Evolutionary conservation across 306 rosid genomes (phyloP).

Genomic region (Luffa acutangula): DNA sequence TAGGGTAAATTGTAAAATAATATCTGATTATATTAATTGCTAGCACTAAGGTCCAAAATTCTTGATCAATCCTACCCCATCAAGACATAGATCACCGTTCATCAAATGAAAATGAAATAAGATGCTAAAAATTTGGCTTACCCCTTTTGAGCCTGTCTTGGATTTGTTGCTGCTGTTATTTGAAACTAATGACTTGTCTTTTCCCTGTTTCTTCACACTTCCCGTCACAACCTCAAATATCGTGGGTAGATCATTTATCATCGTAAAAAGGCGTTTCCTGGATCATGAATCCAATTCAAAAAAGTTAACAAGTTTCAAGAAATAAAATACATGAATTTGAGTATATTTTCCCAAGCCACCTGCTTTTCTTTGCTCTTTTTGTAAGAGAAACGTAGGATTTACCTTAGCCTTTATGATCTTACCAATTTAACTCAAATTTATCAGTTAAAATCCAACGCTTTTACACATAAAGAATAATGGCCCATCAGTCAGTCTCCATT

Average conservation of each 20-base stretch:
- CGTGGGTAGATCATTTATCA: slow-evolving; percentile 15
- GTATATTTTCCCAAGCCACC: background rate
- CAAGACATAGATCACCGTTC: background rate
- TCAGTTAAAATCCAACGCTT: background rate
- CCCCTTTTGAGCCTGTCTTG: slow-evolving; percentile 59
- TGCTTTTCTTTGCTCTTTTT: background rate
- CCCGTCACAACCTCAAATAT: slow-evolving; percentile 16
- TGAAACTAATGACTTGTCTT: slow-evolving; percentile 48
- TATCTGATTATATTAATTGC: background rate
- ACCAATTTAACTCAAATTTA: background rate
- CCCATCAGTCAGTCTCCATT: background rate
- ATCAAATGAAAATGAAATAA: background rate
- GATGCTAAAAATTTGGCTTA: slow-evolving; percentile 13
- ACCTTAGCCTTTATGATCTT: background rate
- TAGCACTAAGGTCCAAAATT: background rate
- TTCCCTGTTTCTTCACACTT: slow-evolving; percentile 16
- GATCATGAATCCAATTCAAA: slow-evolving; percentile 5
- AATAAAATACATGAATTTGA: background rate
- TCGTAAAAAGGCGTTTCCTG: slow-evolving; percentile 22
- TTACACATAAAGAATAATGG: background rate
- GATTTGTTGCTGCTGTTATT: slow-evolving; percentile 49
- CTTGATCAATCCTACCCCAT: background rate
- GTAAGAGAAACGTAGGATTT: background rate
- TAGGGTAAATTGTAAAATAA: background rate
- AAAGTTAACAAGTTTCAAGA: background rate